These are phyloP conservation scores for Solanum hybrid DNA, from an alignment of 305 asterid genomes.

Conservation along the genomic window DNA sequence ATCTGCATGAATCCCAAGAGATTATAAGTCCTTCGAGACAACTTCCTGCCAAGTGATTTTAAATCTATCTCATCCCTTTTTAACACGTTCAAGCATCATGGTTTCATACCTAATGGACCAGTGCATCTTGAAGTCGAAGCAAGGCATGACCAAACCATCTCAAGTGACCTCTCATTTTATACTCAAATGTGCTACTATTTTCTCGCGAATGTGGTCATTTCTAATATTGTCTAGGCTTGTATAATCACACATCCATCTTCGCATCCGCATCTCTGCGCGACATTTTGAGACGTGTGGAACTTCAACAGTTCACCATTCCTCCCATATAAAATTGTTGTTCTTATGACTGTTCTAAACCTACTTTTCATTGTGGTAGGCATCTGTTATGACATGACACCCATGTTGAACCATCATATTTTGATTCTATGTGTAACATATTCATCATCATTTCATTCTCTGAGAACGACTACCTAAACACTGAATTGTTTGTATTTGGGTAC, in stretches of 20 bases:
- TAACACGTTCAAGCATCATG: neutral
- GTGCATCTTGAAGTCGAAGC: neutral
- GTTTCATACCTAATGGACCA: neutral
- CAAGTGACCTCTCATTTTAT: neutral
- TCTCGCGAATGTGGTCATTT: neutral
- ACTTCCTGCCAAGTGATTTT: neutral
- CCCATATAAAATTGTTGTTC: neutral
- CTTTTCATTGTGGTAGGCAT: neutral
- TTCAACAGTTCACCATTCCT: neutral
- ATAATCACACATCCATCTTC: neutral
- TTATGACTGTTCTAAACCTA: neutral
- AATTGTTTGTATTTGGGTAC: neutral
- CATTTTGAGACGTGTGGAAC: neutral
- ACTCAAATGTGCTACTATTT: neutral
- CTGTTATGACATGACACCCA: neutral
- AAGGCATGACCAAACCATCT: neutral
- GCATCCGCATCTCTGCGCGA: neutral
- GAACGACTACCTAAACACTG: neutral
- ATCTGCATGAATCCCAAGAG: neutral
- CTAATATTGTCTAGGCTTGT: neutral
- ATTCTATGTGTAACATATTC: neutral
- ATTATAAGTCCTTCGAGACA: neutral
- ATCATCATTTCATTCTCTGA: neutral
- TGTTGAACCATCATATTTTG: neutral
- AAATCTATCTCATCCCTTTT: neutral